Evolutionary conservation across 768 basidiomycete species (phyloP).

Genomic region (Sarcodon sp.): DNA sequence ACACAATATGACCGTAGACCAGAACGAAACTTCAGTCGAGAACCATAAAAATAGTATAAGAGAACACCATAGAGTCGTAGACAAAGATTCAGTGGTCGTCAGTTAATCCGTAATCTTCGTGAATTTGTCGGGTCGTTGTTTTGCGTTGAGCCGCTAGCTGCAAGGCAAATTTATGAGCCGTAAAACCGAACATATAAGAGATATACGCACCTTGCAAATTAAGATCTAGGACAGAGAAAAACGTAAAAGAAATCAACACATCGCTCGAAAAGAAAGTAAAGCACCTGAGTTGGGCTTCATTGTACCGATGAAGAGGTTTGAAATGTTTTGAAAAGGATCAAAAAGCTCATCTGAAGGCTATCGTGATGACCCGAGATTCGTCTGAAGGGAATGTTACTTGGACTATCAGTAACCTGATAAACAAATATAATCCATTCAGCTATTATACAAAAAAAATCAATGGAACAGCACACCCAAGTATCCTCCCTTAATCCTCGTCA

Average conservation of each 20-base stretch:
- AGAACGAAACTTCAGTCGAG: not conserved
- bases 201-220: constrained; percentile 54
- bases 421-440: too few relatives aligned
- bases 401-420: too few relatives aligned
- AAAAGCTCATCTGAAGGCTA: too few relatives aligned
- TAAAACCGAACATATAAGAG: not conserved
- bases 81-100: constrained; percentile 31
- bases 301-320: constrained; percentile 60
- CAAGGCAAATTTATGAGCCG: not conserved
- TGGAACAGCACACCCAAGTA: too few relatives aligned
- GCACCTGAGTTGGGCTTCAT: constrained; percentile 68
- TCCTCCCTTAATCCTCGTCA: too few relatives aligned
- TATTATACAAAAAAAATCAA: too few relatives aligned
- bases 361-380: too few relatives aligned
- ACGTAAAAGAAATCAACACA: not conserved
- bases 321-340: constrained; percentile 47
- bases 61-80: not conserved
- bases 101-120: constrained; percentile 55
- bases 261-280: not conserved
- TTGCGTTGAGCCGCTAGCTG: constrained; percentile 64
- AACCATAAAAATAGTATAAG: not conserved
- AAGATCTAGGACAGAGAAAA: constrained; percentile 35
- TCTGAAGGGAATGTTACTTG: too few relatives aligned
- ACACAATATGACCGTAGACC: not conserved
- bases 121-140: constrained; percentile 62